phyloP scores from a whole-genome alignment of 2,329 filamentous ascomycete genomes.

The Venturia pyrina region DNA sequence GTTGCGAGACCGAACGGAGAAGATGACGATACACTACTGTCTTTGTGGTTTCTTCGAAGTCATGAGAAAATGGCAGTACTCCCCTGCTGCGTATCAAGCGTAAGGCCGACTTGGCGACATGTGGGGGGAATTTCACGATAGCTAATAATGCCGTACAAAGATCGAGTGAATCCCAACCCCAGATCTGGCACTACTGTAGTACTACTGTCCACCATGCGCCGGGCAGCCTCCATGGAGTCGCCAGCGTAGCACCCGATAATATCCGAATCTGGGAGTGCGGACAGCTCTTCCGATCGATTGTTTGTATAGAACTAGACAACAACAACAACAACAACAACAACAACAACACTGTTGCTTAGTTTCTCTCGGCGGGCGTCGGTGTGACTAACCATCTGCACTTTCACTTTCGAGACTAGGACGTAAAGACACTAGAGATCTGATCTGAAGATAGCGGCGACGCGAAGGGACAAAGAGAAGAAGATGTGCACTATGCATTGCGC shows the following conservation, averaged over 20 bases:
- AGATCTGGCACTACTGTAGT: neutral
- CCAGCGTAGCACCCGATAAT: neutral
- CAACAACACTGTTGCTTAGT: no score
- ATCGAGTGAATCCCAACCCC: neutral
- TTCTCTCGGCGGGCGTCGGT: neutral
- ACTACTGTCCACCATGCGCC: neutral
- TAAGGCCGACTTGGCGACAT: neutral
- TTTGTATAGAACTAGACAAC: neutral
- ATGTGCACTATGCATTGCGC: neutral
- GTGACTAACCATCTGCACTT: neutral
- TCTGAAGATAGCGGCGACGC: neutral
- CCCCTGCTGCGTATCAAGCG: neutral
- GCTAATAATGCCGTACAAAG: neutral
- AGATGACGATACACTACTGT: neutral
- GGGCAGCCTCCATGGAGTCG: neutral
- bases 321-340: no score
- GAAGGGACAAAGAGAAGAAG: neutral
- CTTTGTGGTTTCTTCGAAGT: neutral
- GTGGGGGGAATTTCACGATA: neutral
- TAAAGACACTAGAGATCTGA: neutral
- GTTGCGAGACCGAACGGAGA: neutral
- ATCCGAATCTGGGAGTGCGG: neutral
- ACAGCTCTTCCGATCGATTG: neutral
- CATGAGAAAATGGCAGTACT: neutral
- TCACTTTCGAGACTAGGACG: neutral